Evolutionary conservation across 441 rosid species (phyloP), one percentile per base, ranked within the genome.

Genomic region (Pelargonium fulgidum): DNA sequence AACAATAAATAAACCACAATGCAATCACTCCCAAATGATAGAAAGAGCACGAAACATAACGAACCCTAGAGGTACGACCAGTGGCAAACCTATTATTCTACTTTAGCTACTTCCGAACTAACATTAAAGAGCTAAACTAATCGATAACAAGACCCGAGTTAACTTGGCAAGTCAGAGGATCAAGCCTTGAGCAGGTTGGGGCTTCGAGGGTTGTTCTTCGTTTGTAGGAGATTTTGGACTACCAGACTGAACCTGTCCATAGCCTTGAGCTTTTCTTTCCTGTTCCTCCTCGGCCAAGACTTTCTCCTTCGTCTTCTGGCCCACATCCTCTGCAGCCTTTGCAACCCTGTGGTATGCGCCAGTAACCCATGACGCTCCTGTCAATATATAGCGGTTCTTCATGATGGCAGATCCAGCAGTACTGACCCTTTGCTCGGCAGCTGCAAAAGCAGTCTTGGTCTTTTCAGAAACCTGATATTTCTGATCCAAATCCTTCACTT

Each of bases 381-480:
- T 70, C 52, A 70, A 58, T 52, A 85, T 82, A 48, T 84, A 85
- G 59, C 86, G 85, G 73, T 87, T 87, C 83, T 85, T 81, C 92
- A 87, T 84, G 71, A 87, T 74, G 11, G n/a, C n/a, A n/a, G n/a
- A n/a, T n/a, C n/a, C n/a, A n/a, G n/a, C n/a, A n/a, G n/a, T n/a
- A n/a, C n/a, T n/a, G n/a, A n/a, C n/a, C n/a, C 84, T 79, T 76
- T 87, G 88, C 78, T 84, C 92, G 0, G 89, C 92, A 66, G 83
- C 74, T 9, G 77, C 70, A 14, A 70, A 74, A 56, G 77, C 73
- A 65, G 47, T 14, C 70, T 74, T 74, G 50, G 77, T 65, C 70
- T 69, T 74, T 70, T 74, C 73, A 36, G 77, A 74, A 5, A 74
- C 73, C 68, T 74, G 77, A 64, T 65, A 74, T 63, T 74, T 74